These are phyloP conservation scores for Saccharomyces hybrid DNA, from an alignment of 1,139 yeast genomes.

Conservation along the genomic window DNA sequence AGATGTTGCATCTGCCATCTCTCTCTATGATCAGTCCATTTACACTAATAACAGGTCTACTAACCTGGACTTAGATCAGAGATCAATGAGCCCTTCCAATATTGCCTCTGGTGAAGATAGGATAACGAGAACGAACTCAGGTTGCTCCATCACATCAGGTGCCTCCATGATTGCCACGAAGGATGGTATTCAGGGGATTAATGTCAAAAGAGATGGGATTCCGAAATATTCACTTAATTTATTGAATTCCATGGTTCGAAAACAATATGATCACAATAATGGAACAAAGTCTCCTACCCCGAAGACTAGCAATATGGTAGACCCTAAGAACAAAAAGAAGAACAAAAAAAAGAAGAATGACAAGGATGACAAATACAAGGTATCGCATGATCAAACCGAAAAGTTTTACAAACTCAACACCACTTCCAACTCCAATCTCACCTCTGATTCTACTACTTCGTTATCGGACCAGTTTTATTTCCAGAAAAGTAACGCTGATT, in stretches of 20 bases:
- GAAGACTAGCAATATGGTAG: neutral
- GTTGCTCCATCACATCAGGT: slow-evolving; percentile 44
- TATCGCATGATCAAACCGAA: neutral
- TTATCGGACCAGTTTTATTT: neutral
- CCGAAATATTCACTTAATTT: slow-evolving; percentile 32
- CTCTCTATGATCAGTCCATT: slow-evolving; percentile 15
- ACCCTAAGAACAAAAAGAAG: neutral
- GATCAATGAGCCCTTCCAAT: slow-evolving; percentile 8
- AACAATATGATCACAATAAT: slow-evolving; percentile 12
- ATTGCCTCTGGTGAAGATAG: slow-evolving; percentile 14
- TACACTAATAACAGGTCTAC: slow-evolving; percentile 6
- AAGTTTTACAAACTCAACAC: neutral
- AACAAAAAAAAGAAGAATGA: neutral
- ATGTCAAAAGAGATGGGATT: slow-evolving; percentile 41
- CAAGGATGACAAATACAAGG: neutral
- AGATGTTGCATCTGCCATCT: slow-evolving; percentile 19
- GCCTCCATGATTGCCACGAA: slow-evolving; percentile 62
- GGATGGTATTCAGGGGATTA: slow-evolving; percentile 64
- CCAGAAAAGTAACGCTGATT: neutral
- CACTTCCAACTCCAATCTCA: neutral
- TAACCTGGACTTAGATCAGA: neutral
- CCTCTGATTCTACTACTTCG: neutral
- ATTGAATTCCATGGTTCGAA: slow-evolving; percentile 29
- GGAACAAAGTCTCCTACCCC: slow-evolving; percentile 7
- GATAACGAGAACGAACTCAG: slow-evolving; percentile 47